phyloP scores from a whole-genome alignment of 2,329 filamentous ascomycete species.

The Ophiosphaerella korrae region DNA sequence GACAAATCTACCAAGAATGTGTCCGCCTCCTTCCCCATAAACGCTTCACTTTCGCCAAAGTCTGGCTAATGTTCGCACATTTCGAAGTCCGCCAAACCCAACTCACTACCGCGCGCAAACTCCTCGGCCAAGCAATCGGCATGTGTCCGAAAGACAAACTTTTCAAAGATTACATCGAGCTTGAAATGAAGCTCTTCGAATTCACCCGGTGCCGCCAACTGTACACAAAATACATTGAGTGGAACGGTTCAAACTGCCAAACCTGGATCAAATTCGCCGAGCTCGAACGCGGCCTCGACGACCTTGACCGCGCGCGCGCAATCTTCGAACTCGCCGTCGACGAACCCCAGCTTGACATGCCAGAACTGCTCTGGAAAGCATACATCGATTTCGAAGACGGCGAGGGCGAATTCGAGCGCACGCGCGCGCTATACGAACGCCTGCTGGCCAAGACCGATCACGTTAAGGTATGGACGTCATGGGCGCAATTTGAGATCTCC shows the following conservation, averaged over 20 bases:
- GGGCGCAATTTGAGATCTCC: constrained; percentile 97
- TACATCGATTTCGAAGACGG: constrained; percentile 99
- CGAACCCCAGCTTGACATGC: constrained; percentile 90
- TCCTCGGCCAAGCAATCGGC: constrained; percentile 85
- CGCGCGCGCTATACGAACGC: constrained; percentile 83
- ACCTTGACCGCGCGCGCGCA: constrained; percentile 82
- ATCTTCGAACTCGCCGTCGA: constrained; percentile 91
- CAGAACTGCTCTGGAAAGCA: constrained; percentile 94
- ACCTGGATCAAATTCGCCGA: constrained; percentile 98
- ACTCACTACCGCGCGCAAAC: constrained; percentile 80
- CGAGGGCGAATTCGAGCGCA: constrained; percentile 85
- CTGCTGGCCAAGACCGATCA: constrained; percentile 94
- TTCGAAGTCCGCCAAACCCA: constrained; percentile 91
- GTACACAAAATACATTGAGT: constrained; percentile 93
- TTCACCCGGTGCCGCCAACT: constrained; percentile 89
- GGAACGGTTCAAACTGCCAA: constrained; percentile 86
- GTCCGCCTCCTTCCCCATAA: constrained; percentile 90
- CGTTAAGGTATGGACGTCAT: constrained; percentile 99
- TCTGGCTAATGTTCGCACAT: constrained; percentile 92
- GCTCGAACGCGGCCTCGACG: constrained; percentile 87
- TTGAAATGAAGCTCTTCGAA: constrained; percentile 93
- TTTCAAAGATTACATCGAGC: constrained; percentile 89
- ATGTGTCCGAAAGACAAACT: constrained; percentile 96
- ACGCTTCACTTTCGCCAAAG: constrained; percentile 95
- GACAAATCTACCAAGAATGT: constrained; percentile 90